These are phyloP conservation scores for Setomelanomma holmii DNA, from an alignment of 2,329 filamentous ascomycete genomes.

Conservation along the genomic window DNA sequence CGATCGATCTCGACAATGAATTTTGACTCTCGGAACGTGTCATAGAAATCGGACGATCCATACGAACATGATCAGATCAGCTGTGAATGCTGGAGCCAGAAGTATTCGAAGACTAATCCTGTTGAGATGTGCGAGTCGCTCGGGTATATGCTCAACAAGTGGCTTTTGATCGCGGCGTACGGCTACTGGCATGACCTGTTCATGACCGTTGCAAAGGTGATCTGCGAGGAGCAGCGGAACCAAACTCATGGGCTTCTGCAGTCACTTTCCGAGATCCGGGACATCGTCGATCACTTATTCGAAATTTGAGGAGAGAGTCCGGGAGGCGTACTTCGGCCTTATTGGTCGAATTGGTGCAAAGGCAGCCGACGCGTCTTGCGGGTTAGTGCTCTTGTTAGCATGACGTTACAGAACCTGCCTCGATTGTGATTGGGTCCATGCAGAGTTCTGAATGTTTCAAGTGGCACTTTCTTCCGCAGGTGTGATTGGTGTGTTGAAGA, in stretches of 20 bases:
- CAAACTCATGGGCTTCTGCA: background rate
- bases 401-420: background rate
- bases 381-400: background rate
- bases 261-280: background rate
- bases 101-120: background rate
- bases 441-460: background rate
- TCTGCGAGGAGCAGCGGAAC: background rate
- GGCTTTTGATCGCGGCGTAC: too few relatives aligned
- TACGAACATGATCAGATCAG: too few relatives aligned
- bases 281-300: background rate
- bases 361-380: background rate
- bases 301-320: background rate
- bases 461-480: too few relatives aligned
- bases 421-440: background rate
- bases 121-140: background rate
- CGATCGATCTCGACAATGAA: too few relatives aligned
- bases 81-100: background rate
- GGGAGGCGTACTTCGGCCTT: background rate
- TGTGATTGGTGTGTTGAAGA: background rate
- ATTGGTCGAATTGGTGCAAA: background rate
- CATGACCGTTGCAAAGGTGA: too few relatives aligned
- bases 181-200: too few relatives aligned
- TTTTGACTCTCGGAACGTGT: too few relatives aligned
- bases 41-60: too few relatives aligned
- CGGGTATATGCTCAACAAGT: background rate